phyloP scores from a whole-genome alignment of 768 basidiomycete species.

The Hericium coralloides region DNA sequence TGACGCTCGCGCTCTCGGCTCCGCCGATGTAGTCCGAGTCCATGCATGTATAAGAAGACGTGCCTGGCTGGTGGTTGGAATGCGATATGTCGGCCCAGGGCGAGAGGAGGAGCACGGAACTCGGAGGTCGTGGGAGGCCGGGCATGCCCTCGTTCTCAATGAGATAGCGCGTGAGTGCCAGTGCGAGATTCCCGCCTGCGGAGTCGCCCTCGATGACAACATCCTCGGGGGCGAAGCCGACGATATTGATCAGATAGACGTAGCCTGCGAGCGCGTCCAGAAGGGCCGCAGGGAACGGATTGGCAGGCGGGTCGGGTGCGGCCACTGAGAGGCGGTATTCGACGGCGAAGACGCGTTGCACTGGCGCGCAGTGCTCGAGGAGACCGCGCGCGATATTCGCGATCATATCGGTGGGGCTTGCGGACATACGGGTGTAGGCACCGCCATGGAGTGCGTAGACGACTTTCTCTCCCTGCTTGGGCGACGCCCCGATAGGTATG shows the following conservation, averaged over 20 bases:
- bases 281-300: slow-evolving; percentile 13
- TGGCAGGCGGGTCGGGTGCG: background rate
- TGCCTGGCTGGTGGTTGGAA: background rate
- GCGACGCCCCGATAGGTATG: slow-evolving; percentile 22
- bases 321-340: slow-evolving; percentile 29
- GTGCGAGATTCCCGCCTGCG: slow-evolving; percentile 14
- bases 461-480: slow-evolving; percentile 44
- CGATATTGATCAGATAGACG: slow-evolving; percentile 5
- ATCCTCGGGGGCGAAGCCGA: slow-evolving; percentile 11
- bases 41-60: background rate
- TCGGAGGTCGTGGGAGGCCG: slow-evolving; percentile 3
- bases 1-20: background rate
- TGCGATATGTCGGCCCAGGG: slow-evolving; percentile 10
- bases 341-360: slow-evolving; percentile 47
- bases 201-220: slow-evolving; percentile 14
- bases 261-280: slow-evolving; percentile 12
- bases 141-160: slow-evolving; percentile 2
- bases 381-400: slow-evolving; percentile 31
- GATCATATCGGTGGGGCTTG: slow-evolving; percentile 38
- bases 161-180: slow-evolving; percentile 13
- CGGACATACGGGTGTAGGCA: slow-evolving; percentile 43
- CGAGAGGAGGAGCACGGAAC: slow-evolving; percentile 12
- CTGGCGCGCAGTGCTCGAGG: slow-evolving; percentile 15
- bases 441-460: slow-evolving; percentile 61
- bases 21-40: slow-evolving; percentile 1